These are phyloP conservation scores for Laguncularia racemosa DNA, from an alignment of 345 rosid species.

Conservation along the genomic window DNA sequence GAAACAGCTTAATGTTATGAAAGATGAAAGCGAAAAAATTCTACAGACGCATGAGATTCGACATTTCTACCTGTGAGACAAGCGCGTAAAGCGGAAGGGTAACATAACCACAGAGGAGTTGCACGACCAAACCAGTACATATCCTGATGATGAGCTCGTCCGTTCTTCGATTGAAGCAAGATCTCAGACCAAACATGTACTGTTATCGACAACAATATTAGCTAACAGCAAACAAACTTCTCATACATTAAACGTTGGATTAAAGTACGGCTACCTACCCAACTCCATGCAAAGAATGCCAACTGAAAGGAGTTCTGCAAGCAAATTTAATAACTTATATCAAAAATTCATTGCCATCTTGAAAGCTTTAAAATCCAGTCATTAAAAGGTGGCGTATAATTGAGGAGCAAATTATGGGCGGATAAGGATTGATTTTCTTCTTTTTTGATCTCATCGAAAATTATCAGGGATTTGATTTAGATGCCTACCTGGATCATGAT, in stretches of 20 bases:
- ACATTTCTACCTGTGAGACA: conserved; percentile 17
- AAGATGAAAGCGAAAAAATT: not conserved
- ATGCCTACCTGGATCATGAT: conserved; percentile 16
- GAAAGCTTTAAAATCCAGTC: no score
- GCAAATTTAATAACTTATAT: conserved; percentile 7
- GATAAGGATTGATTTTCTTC: no score
- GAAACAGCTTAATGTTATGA: not conserved
- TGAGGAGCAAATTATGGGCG: no score
- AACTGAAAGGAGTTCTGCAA: conserved; percentile 28
- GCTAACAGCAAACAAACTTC: not conserved
- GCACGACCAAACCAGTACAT: conserved; percentile 10
- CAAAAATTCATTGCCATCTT: not conserved
- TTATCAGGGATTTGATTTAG: not conserved
- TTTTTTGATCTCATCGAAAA: no score
- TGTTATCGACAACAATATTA: conserved; percentile 7
- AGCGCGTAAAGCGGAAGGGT: conserved; percentile 28
- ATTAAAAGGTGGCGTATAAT: no score
- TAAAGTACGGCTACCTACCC: conserved; percentile 8
- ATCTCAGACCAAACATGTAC: conserved; percentile 20
- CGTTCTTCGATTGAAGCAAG: conserved; percentile 22
- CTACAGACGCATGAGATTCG: not conserved
- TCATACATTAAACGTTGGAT: not conserved
- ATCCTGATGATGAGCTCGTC: conserved; percentile 16
- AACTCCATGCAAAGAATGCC: conserved; percentile 26
- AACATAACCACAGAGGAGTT: conserved; percentile 22